Conservation (phyloP, 495 filamentous ascomycete genomes). For the Penicillium pulvis region DNA sequence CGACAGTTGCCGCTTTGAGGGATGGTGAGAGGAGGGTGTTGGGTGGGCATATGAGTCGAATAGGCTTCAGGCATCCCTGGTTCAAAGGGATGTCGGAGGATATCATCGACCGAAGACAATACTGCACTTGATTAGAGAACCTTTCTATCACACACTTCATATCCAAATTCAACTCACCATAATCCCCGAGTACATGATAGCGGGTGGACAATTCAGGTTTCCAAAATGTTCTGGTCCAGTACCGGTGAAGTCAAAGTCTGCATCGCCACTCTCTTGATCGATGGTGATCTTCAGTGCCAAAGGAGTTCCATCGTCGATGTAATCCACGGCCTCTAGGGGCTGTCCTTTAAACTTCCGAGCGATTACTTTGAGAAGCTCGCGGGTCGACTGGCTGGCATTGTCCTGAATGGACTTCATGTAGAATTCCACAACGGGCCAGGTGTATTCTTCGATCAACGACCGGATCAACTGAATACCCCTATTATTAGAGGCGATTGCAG, state of each 20-base stretch:
- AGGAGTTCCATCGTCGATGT: conserved; percentile 89
- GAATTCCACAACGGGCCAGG: conserved; percentile 76
- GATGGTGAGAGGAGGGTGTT: conserved; percentile 79
- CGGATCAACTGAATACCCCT: conserved; percentile 91
- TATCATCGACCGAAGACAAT: conserved; percentile 85
- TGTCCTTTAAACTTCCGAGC: conserved; percentile 68
- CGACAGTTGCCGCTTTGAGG: conserved; percentile 80
- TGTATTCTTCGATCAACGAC: conserved; percentile 79
- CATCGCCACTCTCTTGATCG: conserved; percentile 76
- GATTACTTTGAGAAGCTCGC: conserved; percentile 74
- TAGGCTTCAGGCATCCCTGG: conserved; percentile 86
- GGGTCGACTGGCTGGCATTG: conserved; percentile 78
- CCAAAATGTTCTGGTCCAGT: conserved; percentile 87
- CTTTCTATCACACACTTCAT: neutral
- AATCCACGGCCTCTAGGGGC: conserved; percentile 75
- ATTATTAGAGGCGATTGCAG: conserved; percentile 89
- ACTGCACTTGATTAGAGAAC: conserved; percentile 28
- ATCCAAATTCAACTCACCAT: conserved; percentile 17
- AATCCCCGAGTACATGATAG: conserved; percentile 62
- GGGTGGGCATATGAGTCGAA: conserved; percentile 76
- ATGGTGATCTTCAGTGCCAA: conserved; percentile 80
- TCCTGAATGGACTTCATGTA: conserved; percentile 92
- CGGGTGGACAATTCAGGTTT: conserved; percentile 31
- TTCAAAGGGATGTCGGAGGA: conserved; percentile 89
- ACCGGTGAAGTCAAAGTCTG: conserved; percentile 79